phyloP scores from a whole-genome alignment of 495 filamentous ascomycete genomes.

The Neurospora sp. region DNA sequence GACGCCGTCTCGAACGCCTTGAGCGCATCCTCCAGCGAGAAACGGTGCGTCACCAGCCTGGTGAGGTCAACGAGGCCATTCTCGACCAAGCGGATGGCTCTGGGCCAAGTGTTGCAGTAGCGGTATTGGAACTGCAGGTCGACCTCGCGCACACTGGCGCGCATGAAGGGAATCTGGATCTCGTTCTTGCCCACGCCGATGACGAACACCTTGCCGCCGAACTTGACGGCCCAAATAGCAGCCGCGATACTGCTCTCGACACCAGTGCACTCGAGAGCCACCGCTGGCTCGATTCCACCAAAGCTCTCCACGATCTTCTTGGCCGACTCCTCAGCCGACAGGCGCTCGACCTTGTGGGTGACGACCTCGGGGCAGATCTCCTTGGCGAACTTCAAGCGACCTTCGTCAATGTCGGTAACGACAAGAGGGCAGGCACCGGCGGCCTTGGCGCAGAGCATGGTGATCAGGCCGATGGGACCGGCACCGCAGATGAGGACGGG shows the following conservation, averaged over 20 bases:
- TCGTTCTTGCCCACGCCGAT: constrained; percentile 90
- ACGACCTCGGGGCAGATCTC: constrained; percentile 59
- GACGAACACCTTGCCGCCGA: constrained; percentile 88
- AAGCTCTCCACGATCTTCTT: constrained; percentile 53
- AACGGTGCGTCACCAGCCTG: constrained; percentile 80
- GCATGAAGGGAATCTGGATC: constrained; percentile 90
- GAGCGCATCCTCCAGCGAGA: constrained; percentile 71
- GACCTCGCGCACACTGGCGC: constrained; percentile 78
- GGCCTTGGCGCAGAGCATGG: constrained; percentile 67
- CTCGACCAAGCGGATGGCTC: constrained; percentile 78
- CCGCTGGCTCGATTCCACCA: constrained; percentile 61
- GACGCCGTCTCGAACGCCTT: constrained; percentile 81
- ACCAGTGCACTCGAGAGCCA: constrained; percentile 83
- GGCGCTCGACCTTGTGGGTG: constrained; percentile 65
- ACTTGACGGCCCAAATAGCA: constrained; percentile 80
- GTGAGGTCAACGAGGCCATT: constrained; percentile 70
- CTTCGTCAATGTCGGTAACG: constrained; percentile 87
- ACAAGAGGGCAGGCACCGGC: constrained; percentile 79
- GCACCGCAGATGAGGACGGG: constrained; percentile 79
- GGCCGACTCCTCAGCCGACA: constrained; percentile 60
- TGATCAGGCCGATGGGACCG: constrained; percentile 83
- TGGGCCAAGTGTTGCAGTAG: constrained; percentile 91
- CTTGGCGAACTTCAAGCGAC: constrained; percentile 73
- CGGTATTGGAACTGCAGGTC: constrained; percentile 94
- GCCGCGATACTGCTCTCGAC: constrained; percentile 80